Percentiles rank a stretch among this genome's conserved stretches.
Conservation (phyloP, 805 yeast genomes). For the Kazachstania kunashirensis region DNA sequence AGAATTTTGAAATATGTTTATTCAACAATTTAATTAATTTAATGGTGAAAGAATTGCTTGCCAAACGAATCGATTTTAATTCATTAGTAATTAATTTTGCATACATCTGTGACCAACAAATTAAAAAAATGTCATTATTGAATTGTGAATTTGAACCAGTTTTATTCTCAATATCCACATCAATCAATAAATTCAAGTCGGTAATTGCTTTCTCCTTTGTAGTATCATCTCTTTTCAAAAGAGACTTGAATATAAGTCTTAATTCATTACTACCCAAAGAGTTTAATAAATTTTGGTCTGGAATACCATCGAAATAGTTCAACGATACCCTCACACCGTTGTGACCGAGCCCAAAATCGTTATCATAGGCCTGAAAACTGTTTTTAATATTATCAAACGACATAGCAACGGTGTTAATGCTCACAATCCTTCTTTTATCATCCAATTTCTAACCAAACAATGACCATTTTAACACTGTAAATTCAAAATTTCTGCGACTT, state of each 20-base stretch:
- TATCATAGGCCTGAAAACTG: conserved; percentile 19
- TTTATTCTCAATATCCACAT: conserved; percentile 5
- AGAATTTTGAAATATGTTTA: conserved; percentile 51
- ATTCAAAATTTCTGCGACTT: too few relatives aligned
- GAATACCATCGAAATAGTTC: conserved; percentile 68
- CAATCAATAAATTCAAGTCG: conserved; percentile 38
- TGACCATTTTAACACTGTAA: too few relatives aligned
- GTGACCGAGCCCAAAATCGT: conserved; percentile 31
- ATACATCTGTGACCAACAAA: conserved; percentile 70
- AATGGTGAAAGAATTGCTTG: conserved; percentile 59
- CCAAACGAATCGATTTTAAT: conserved; percentile 51
- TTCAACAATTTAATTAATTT: conserved; percentile 40
- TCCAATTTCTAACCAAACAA: too few relatives aligned
- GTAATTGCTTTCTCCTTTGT: conserved; percentile 73
- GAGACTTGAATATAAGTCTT: conserved; percentile 59
- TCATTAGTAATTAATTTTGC: conserved; percentile 70
- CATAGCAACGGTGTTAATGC: too few relatives aligned
- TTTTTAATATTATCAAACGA: conserved; percentile 22
- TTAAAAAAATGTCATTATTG: conserved; percentile 46
- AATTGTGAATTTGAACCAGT: conserved; percentile 8
- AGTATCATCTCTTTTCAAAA: conserved; percentile 70
- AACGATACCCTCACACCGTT: conserved; percentile 49
- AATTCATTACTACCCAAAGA: conserved; percentile 36
- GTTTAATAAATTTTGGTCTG: conserved; percentile 49
- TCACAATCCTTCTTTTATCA: too few relatives aligned